Evolutionary conservation across 805 yeast species (phyloP).

Genomic region (Kodamaea leandrae): DNA sequence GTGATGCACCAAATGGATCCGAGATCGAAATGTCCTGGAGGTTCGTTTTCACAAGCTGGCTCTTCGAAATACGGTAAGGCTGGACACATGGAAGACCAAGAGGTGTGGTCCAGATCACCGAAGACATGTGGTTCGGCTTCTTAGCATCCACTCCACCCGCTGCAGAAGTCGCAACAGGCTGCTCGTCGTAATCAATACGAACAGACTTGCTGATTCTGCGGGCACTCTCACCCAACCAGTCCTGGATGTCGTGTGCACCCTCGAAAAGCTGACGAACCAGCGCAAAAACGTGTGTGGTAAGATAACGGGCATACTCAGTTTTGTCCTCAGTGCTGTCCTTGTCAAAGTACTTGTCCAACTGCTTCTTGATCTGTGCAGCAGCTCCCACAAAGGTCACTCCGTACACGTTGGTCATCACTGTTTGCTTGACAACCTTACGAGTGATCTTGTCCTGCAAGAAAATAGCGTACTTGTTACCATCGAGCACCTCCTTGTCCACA

Average conservation of each 20-base stretch:
- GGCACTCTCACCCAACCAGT: constrained; percentile 92
- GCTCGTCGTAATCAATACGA: constrained; percentile 53
- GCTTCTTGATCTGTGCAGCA: constrained; percentile 78
- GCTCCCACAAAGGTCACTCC: constrained; percentile 97
- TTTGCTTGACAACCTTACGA: constrained; percentile 91
- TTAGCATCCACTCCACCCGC: constrained; percentile 21
- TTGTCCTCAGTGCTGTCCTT: constrained; percentile 44
- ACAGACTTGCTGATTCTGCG: constrained; percentile 74
- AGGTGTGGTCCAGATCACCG: constrained; percentile 98
- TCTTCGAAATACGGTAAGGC: constrained; percentile 76
- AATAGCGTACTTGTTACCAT: constrained; percentile 54
- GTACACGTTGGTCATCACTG: constrained; percentile 97
- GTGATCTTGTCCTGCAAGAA: constrained; percentile 60
- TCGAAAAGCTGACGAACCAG: constrained; percentile 82
- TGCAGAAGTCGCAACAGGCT: neutral
- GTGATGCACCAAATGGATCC: constrained; percentile 82
- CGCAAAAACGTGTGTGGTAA: constrained; percentile 74
- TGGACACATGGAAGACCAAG: constrained; percentile 94
- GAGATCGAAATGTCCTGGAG: constrained; percentile 82
- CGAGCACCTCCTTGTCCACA: constrained; percentile 51
- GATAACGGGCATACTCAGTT: constrained; percentile 48
- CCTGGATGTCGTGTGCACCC: constrained; percentile 94
- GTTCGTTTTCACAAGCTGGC: constrained; percentile 70
- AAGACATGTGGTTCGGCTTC: constrained; percentile 67
- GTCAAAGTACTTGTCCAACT: constrained; percentile 59